A percentile compares a stretch with the other conserved stretches of the same genome.
Conservation (phyloP, 805 yeast genomes). For the Wickerhamiella qilinensis region DNA sequence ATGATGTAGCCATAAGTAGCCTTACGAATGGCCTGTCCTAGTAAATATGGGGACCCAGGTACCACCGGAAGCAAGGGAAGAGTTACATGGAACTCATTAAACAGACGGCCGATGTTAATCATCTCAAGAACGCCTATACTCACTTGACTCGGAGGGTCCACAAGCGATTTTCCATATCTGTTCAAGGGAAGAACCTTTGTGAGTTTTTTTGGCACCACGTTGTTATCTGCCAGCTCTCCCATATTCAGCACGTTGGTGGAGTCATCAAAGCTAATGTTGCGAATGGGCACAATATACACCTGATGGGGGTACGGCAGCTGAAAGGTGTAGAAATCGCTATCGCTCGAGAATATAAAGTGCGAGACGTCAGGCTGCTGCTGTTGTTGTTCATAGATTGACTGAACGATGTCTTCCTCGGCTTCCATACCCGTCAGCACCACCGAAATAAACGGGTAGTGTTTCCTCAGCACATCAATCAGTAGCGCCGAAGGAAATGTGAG, state of each 20-base stretch:
- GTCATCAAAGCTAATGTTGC: background rate
- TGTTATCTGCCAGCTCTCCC: background rate
- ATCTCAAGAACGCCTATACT: background rate
- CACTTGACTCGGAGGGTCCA: background rate
- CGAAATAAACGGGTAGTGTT: background rate
- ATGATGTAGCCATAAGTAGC: slow-evolving; percentile 1
- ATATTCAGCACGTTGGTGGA: slow-evolving; percentile 2
- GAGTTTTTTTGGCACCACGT: background rate
- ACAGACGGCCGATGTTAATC: background rate
- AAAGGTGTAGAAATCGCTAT: slow-evolving; percentile 4
- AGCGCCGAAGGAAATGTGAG: too few species aligned
- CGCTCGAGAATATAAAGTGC: slow-evolving; percentile 2
- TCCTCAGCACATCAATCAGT: background rate
- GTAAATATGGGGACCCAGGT: background rate
- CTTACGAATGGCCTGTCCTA: slow-evolving; percentile 1
- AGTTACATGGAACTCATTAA: background rate
- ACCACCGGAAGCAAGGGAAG: background rate
- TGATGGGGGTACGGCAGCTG: background rate
- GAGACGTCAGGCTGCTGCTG: background rate
- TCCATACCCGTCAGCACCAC: slow-evolving; percentile 4
- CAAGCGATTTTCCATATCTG: background rate
- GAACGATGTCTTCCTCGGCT: slow-evolving; percentile 5
- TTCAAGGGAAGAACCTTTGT: background rate
- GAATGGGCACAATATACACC: slow-evolving; percentile 1
- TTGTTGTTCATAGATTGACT: too few species aligned